A percentile compares a stretch with the other conserved stretches of the same genome.
Conservation (phyloP, 2,329 filamentous ascomycete genomes). For the Chaetomium sp. region DNA sequence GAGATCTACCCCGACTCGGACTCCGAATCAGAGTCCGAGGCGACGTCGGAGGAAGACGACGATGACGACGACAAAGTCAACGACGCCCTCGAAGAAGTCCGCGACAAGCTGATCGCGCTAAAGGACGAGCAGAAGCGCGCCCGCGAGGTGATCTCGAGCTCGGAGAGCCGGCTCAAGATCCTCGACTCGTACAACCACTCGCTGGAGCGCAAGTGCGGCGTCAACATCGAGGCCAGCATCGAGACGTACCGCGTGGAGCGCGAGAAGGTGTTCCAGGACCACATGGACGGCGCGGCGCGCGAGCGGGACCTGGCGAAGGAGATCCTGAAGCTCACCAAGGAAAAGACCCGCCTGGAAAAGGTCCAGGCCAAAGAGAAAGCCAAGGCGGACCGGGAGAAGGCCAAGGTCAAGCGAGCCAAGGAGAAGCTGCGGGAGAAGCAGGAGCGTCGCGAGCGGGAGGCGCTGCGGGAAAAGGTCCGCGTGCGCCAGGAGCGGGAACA, state of each 20-base stretch:
- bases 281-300: constrained; percentile 29
- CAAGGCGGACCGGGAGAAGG: constrained; percentile 27
- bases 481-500: constrained; percentile 37
- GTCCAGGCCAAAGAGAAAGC: constrained; percentile 19
- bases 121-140: constrained; percentile 27
- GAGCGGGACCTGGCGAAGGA: constrained; percentile 30
- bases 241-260: constrained; percentile 39
- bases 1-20: constrained; percentile 47
- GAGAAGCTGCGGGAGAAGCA: constrained; percentile 28
- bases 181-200: constrained; percentile 36
- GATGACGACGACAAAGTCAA: constrained; percentile 26
- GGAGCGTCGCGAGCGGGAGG: constrained; percentile 32
- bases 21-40: constrained; percentile 27
- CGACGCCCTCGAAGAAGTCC: constrained; percentile 27
- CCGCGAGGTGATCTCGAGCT: constrained; percentile 29
- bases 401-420: constrained; percentile 33
- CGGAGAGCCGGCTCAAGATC: constrained; percentile 34
- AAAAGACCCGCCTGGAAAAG: constrained; percentile 28
- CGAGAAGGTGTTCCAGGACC: constrained; percentile 36
- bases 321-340: constrained; percentile 29
- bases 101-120: constrained; percentile 28
- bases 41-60: constrained; percentile 22
- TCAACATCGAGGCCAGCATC: constrained; percentile 34
- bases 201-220: constrained; percentile 29
- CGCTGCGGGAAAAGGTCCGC: constrained; percentile 37